Conservation (phyloP, 2,329 filamentous ascomycete genomes). For the Cyphellophora europaea region DNA sequence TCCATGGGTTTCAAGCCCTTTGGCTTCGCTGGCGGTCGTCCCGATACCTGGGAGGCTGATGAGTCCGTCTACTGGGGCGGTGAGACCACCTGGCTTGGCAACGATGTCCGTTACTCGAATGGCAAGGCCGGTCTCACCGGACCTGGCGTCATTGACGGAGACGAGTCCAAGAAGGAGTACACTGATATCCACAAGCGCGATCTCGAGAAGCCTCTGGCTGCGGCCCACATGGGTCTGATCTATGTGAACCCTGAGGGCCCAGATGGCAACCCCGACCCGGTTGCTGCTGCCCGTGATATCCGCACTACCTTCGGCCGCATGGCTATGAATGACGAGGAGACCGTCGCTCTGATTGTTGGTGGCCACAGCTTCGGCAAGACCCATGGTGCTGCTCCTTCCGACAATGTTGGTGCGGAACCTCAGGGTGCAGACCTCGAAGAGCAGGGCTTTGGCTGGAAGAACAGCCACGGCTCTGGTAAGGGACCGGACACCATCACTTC, state of each 20-base stretch:
- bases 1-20: conserved; percentile 66
- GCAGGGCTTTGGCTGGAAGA: conserved; percentile 66
- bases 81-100: conserved; percentile 66
- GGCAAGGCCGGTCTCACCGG: conserved; percentile 38
- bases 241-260: conserved; percentile 77
- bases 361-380: conserved; percentile 76
- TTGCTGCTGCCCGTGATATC: conserved; percentile 62
- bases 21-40: conserved; percentile 63
- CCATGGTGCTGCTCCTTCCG: conserved; percentile 58
- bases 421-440: conserved; percentile 53
- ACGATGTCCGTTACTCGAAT: conserved; percentile 58
- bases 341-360: conserved; percentile 67
- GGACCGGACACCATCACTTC: conserved; percentile 66
- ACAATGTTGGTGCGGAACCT: conserved; percentile 59
- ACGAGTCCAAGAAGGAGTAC: conserved; percentile 32
- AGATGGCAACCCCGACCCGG: conserved; percentile 60
- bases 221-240: conserved; percentile 67
- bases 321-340: conserved; percentile 79
- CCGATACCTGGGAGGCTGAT: conserved; percentile 66
- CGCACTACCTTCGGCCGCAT: conserved; percentile 67
- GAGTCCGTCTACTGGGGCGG: conserved; percentile 70
- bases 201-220: conserved; percentile 58
- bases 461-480: conserved; percentile 54
- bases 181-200: conserved; percentile 50
- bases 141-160: conserved; percentile 33